phyloP scores from a whole-genome alignment of 352 stramenopile species.

The Globisporangium camurandrum region DNA sequence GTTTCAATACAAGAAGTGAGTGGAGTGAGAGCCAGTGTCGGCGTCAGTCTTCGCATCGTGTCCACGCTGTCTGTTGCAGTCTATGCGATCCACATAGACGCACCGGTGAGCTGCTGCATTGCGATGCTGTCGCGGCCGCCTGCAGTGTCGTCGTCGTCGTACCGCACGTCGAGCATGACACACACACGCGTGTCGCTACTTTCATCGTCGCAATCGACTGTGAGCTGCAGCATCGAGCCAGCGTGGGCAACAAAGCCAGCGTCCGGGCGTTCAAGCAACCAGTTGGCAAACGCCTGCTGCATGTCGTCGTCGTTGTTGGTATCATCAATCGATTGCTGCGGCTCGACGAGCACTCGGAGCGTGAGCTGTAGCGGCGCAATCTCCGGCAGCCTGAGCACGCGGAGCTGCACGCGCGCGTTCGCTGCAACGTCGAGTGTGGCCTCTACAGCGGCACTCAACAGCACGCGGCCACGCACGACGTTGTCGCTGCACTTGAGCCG shows the following conservation, averaged over 20 bases:
- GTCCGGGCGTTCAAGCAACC: conserved; percentile 13
- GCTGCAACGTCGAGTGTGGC: conserved; percentile 13
- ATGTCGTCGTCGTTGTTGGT: conserved; percentile 6
- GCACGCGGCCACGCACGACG: conserved; percentile 26
- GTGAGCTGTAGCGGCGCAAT: conserved; percentile 22
- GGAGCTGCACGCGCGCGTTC: conserved; percentile 24
- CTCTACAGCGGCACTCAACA: conserved; percentile 23
- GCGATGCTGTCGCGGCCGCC: conserved; percentile 4
- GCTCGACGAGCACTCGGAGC: conserved; percentile 14
- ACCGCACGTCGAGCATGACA: conserved; percentile 30
- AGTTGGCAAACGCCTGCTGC: conserved; percentile 27
- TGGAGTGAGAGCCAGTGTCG: neutral
- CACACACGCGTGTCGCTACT: conserved; percentile 14
- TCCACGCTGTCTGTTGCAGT: neutral
- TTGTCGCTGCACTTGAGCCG: conserved; percentile 30
- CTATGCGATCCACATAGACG: neutral
- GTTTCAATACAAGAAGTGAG: neutral
- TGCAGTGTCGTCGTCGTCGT: conserved; percentile 39
- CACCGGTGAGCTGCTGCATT: conserved; percentile 46
- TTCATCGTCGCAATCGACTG: neutral
- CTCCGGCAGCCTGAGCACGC: conserved; percentile 48
- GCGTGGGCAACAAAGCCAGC: conserved; percentile 22
- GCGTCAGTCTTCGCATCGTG: neutral
- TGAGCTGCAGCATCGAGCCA: conserved; percentile 21
- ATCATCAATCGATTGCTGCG: neutral